Base-by-base conservation (phyloP, 768 basidiomycete species). In the Lyophyllum atratum region DNA sequence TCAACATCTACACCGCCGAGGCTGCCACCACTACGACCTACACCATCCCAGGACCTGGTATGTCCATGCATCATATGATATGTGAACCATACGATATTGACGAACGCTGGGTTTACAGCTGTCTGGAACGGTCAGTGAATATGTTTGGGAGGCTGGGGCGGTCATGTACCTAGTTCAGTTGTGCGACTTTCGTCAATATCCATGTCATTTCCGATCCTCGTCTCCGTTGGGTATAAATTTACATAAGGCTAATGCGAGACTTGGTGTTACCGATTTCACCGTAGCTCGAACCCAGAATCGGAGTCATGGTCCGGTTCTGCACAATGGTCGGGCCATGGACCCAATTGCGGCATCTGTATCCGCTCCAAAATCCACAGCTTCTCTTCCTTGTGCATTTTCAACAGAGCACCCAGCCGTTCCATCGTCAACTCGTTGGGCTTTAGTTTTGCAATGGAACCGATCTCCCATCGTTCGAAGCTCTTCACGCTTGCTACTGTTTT, bases 361-460 rank as follows among this genome's bases (percentile, higher is more conserved):
- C 76, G 69, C 59, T 79, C 77, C 34, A 85, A 58, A 39, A 85
- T 80, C 80, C 82, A 84, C 48, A 86, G 66, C 51, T 74, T 73
- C 49, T 76, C 71, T 31, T 55, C 65, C 58, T 67, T 72, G 59
- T 72, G 68, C 70, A 83, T 72, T 54, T 66, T 64, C 47, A 83
- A 37, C 9, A 75, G 56, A 10, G 64, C 64, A 50, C 52, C 43
- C 39, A 66, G 46, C 51, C 72, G 48, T 25, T 66, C 45, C 37
- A 65, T 55, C 42, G 72, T 52, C 28, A 70, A 31, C 8, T 53
- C 61, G 21, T 49, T 34, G 9, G 40, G 42, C 42, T 19, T 49
- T 34, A 14, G 58, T 66, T 52, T 69, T 17, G 74, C 33, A 2
- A 66, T 14, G 1, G 55, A 65, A 59, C 75, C 68, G 12, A 76